A percentile compares a stretch with the other conserved stretches of the same genome.
These are phyloP conservation scores for Tylopilus felleus DNA, from an alignment of 768 basidiomycete genomes.

Conservation along the genomic window DNA sequence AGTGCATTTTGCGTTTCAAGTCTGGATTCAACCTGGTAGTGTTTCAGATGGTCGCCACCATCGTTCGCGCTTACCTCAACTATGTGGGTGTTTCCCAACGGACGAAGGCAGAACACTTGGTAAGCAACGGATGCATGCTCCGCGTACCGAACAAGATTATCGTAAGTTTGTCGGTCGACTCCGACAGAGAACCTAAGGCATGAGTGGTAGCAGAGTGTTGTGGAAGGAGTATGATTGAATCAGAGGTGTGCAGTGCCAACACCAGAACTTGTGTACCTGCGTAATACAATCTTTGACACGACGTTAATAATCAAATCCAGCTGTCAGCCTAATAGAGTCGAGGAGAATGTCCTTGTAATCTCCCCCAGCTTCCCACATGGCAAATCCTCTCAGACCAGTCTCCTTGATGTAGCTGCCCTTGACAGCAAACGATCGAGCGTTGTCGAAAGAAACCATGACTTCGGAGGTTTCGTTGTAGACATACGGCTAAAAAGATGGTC, in stretches of 20 bases:
- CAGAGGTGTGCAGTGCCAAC: no score
- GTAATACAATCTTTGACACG: background rate
- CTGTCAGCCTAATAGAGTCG: background rate
- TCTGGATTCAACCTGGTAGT: background rate
- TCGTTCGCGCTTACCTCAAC: constrained; percentile 32
- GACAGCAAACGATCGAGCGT: constrained; percentile 51
- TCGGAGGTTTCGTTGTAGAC: constrained; percentile 56
- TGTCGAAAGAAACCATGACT: constrained; percentile 65
- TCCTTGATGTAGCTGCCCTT: constrained; percentile 61
- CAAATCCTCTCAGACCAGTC: constrained; percentile 56
- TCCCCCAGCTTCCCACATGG: constrained; percentile 70
- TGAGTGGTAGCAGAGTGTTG: background rate
- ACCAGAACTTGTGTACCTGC: background rate
- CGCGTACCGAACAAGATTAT: constrained; percentile 42
- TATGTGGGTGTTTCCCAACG: constrained; percentile 46
- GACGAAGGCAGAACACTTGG: constrained; percentile 42
- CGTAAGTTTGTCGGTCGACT: constrained; percentile 36
- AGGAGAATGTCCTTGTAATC: constrained; percentile 61
- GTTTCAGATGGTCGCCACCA: background rate
- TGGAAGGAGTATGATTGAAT: background rate
- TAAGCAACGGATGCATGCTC: constrained; percentile 52
- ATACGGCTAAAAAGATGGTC: constrained; percentile 49
- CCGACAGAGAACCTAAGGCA: constrained; percentile 13
- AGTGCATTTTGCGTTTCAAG: background rate
- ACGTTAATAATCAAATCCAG: background rate